Base-by-base conservation (phyloP, 2,329 filamentous ascomycete genomes). In the Aspergillus sergii region DNA sequence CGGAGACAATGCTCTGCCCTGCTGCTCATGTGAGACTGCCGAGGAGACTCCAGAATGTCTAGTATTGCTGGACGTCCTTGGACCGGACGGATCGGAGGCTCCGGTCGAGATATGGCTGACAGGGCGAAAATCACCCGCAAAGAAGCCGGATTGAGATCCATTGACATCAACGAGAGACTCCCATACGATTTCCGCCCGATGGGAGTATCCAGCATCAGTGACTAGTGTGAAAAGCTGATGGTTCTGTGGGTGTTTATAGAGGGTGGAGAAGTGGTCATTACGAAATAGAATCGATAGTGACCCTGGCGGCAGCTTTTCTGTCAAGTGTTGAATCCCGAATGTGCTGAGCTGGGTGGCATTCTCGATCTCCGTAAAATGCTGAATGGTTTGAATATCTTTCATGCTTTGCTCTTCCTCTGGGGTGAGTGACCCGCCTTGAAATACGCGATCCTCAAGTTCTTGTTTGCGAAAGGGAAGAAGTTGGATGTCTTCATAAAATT, bases 261-360 rank as follows among this genome's bases (percentile, higher is more conserved):
- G 78, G 0, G 94, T 98, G 48, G 93, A 93, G 73, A 99, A 99
- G 75, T 99, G 95, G 73, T 99, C 94, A 71, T 99, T 99, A 30
- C 95, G 88, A 81, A 99, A 99, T 1, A 99, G 80, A 57, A 99
- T 98, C 0, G 92, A 92, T 65, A 97, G 87, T 1, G 91, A 88
- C 1, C 93, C 94, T 1, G 93, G 90, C 14, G 85, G 81, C 62
- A 97, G 84, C 7, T 86, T 88, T 57, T 87, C 86, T 0, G 85
- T 85, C 45, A 98, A 89, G 1, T 91, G 86, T 45, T 91, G 86
- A 2, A 99, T 83, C 0, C 95, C 95, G 76, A 90, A 91, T 0
- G 87, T 82, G 0, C 95, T 97, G 26, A 99, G 82, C 71, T 99
- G 95, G 0, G 95, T 98, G 0, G 93, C 90, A 64, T 92, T 94